A percentile compares a stretch with the other conserved stretches of the same genome.
Conservation (phyloP, 2,329 filamentous ascomycete genomes). For the Paecilomyces fulvus region DNA sequence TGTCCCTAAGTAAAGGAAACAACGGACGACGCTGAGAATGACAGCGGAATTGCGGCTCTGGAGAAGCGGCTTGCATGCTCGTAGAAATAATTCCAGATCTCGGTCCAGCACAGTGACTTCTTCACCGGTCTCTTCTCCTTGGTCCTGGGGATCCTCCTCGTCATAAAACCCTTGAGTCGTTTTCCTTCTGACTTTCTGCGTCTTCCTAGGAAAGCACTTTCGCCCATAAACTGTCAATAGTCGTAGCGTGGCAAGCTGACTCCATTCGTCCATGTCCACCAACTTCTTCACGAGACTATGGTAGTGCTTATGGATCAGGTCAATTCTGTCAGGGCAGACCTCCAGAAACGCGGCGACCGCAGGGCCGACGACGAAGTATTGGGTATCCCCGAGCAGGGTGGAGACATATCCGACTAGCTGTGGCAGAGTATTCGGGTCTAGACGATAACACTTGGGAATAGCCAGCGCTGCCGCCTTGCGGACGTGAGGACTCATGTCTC, state of each 20-base stretch:
- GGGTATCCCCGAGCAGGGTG: constrained; percentile 74
- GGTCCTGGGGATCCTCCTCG: constrained; percentile 48
- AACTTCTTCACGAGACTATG: constrained; percentile 76
- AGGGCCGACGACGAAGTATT: constrained; percentile 93
- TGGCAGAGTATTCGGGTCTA: constrained; percentile 78
- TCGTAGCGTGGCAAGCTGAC: constrained; percentile 73
- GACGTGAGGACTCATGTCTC: constrained; percentile 90
- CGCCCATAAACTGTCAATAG: constrained; percentile 79
- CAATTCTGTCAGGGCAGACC: constrained; percentile 76
- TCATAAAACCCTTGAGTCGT: constrained; percentile 73
- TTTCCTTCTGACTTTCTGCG: constrained; percentile 47
- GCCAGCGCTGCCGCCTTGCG: constrained; percentile 86
- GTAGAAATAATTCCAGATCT: constrained; percentile 74
- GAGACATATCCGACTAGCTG: constrained; percentile 76
- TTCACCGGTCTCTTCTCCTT: constrained; percentile 38
- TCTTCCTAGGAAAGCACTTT: constrained; percentile 72
- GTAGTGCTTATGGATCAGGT: constrained; percentile 87
- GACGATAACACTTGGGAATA: constrained; percentile 88
- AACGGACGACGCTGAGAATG: constrained; percentile 75
- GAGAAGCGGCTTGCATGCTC: constrained; percentile 71
- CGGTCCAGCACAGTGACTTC: constrained; percentile 60
- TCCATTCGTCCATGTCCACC: constrained; percentile 99
- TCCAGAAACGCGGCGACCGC: constrained; percentile 85
- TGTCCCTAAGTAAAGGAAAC: constrained; percentile 78
- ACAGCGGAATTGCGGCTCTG: constrained; percentile 92